Evolutionary conservation across 306 rosid genomes (phyloP).

Genomic region (Morella rubra): DNA sequence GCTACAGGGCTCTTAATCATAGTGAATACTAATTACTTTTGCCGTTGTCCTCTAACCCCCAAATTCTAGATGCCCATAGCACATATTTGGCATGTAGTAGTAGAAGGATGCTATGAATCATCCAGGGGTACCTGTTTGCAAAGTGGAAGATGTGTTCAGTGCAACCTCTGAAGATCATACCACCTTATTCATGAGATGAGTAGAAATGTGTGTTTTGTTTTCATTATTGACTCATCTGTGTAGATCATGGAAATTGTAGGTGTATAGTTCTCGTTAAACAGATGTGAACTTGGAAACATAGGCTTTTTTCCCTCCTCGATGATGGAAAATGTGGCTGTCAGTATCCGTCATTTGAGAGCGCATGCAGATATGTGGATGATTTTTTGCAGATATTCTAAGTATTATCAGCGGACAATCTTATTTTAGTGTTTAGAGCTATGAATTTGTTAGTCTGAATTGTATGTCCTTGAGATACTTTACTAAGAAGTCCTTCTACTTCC

Average conservation of each 20-base stretch:
- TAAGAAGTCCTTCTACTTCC: too few species aligned
- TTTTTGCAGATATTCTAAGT: too few species aligned
- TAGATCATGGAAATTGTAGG: too few species aligned
- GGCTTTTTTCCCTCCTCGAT: not conserved
- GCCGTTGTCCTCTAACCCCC: too few species aligned
- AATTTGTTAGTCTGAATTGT: too few species aligned
- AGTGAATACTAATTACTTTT: not conserved
- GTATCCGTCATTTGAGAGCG: too few species aligned
- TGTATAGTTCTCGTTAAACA: not conserved
- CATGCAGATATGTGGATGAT: too few species aligned
- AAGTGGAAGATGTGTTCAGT: not conserved
- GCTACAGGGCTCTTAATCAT: not conserved
- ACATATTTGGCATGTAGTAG: not conserved
- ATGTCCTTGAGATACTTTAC: too few species aligned
- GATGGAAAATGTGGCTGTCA: too few species aligned
- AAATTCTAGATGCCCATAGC: not conserved
- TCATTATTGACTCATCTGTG: too few species aligned
- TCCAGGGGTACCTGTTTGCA: slow-evolving; percentile 1
- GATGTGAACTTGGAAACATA: not conserved
- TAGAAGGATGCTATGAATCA: not conserved
- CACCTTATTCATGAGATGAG: not conserved
- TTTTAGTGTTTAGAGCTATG: too few species aligned
- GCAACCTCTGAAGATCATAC: not conserved
- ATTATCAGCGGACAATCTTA: too few species aligned
- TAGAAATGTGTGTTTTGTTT: not conserved